Base-by-base conservation (phyloP, 139 green algal genomes). In the Micromonas commoda region DNA sequence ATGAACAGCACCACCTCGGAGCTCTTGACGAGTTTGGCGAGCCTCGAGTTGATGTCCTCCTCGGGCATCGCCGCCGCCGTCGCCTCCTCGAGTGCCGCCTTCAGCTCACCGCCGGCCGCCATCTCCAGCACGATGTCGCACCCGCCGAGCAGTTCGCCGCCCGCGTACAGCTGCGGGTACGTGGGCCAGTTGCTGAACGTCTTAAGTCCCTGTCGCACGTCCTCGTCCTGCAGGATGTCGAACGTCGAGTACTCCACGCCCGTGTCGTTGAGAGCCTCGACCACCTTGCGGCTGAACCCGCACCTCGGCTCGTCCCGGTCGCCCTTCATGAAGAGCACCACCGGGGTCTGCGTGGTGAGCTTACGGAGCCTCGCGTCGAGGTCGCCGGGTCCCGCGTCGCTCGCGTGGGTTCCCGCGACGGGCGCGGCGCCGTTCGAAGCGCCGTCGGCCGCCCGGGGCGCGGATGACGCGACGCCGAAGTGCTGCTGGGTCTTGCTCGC, bases 41-140 rank as follows among this genome's bases (percentile, higher is more conserved):
- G 82, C 21, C 34, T 64, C 72, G 37, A 29, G n/a, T 91, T 84
- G 34, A 96, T 87, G 28, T 85, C 76, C 53, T 35, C 32, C 26
- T 28, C 13, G n/a, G 57, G 21, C 68, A 32, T 28, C 68, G 23
- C n/a, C 5, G 4, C 31, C 9, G 28, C 63, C 19, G 53, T 29
- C 68, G 68, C 68, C 5, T 64, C 35, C 32, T 72, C 33, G 39
- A 76, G 32, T 19, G 67, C 52, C 33, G 85, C 72, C 51, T 86
- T 85, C 0, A 89, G 78, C 32, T 81, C 67, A n/a, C 85, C 85
- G 0, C 29, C 51, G 1, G 77, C 60, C 2, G 77, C 61, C 86
- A 95, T 87, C 80, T 96, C 88, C 53, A 86, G 54, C n/a, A 95
- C 81, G n/a, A 94, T 92, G 80, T 96, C 91, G 78, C 89, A 93